These are phyloP conservation scores for Boletus rubescentipes DNA, from an alignment of 768 basidiomycete species.

Conservation along the genomic window DNA sequence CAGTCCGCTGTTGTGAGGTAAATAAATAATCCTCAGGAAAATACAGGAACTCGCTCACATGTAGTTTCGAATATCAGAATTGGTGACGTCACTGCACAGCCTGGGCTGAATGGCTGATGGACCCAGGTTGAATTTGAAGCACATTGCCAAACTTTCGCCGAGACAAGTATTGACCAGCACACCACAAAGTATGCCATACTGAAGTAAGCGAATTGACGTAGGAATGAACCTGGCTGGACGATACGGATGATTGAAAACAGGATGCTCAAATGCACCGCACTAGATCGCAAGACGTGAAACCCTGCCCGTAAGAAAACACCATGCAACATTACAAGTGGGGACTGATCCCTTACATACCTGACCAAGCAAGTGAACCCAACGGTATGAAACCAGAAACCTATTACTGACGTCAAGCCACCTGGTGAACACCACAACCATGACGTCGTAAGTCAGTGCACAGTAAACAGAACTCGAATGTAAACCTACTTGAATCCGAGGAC, in stretches of 20 bases:
- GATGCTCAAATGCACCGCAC: background rate
- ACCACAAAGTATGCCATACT: background rate
- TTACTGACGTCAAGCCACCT: background rate
- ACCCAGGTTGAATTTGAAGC: background rate
- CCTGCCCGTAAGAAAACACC: too few species aligned
- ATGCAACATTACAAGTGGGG: background rate
- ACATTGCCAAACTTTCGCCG: background rate
- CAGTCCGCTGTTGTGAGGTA: background rate
- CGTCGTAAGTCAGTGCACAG: too few species aligned
- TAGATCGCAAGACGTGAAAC: background rate
- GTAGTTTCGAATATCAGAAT: background rate
- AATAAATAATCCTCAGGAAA: background rate
- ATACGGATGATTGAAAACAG: constrained; percentile 14
- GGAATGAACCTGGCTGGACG: background rate
- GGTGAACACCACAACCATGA: background rate
- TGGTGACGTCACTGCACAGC: background rate
- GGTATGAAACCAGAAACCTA: background rate
- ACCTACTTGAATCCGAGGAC: too few species aligned
- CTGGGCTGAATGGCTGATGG: background rate
- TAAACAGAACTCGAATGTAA: too few species aligned
- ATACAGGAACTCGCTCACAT: background rate
- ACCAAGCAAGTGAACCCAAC: background rate
- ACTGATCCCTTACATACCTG: background rate
- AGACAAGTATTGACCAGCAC: constrained; percentile 1
- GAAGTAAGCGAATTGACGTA: background rate